Base-by-base conservation (phyloP, 192 early-diverging fungal genomes). In the Podila verticillata region DNA sequence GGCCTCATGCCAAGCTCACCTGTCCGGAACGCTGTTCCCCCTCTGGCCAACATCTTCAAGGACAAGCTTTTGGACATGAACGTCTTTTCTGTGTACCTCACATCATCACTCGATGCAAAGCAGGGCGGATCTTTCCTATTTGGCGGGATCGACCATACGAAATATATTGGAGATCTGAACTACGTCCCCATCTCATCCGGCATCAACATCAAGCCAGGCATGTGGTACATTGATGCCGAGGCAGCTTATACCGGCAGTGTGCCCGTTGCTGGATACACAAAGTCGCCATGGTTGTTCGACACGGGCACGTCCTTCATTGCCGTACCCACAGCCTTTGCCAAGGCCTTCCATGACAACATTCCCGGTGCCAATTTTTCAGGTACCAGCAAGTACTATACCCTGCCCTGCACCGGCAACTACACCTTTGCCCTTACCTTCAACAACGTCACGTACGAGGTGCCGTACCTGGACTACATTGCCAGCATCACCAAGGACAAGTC, bases 231-330 rank as follows among this genome's bases (percentile, higher is more conserved):
- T 30, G 63, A 70, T 32, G 75, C 64, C 7, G 75, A 79, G 24
- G 59, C 29, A 30, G 69, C 75, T 5, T 71, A 48, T 26, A 31
- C 51, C 3, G 57, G 75, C 26, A 57, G 32, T 59, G 24, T 47
- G 0, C 20, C 65, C 8, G 69, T 79, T 3, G n/a, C 65, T 31
- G 77, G 77, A 20, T 80, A 80, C 61, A 72, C 60, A 0, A 68
- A 48, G 20, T 63, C 77, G 8, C 77, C 77, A 20, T 80, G 77
- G 77, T 51, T 80, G 7, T 80, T 80, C 49, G 77, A 80, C 32
- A 80, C 77, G 5, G 77, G 77, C 24, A 80, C 77, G 54, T 80
- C 77, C 39, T 80, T 80, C 60, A 80, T 80, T 64, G 77, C 77
- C 3, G 77, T 80, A 15, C 77, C 77, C 1, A 57, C 61, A 13